These are phyloP conservation scores for Glomus cerebriforme DNA, from an alignment of 192 early-diverging fungal species.

Conservation along the genomic window DNA sequence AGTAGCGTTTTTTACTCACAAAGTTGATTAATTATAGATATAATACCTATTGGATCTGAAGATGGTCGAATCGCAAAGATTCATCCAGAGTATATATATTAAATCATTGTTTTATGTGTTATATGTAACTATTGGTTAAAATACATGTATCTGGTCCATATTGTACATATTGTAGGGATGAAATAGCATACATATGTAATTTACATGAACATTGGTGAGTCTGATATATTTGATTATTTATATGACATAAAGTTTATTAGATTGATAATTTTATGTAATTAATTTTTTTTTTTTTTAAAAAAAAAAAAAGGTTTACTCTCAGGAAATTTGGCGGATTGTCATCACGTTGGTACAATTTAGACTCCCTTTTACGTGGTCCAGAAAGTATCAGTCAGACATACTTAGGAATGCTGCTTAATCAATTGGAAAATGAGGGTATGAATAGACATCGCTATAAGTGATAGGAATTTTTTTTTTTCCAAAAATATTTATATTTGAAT, in stretches of 20 bases:
- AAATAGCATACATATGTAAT: constrained; percentile 75
- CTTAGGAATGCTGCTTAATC: constrained; percentile 55
- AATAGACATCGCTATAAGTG: not conserved
- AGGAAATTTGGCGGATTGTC: constrained; percentile 64
- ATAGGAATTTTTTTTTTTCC: not conserved
- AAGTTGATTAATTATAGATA: constrained; percentile 37
- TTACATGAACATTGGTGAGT: constrained; percentile 58
- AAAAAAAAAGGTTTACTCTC: constrained; percentile 59
- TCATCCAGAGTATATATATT: constrained; percentile 56
- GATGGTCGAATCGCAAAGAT: constrained; percentile 44
- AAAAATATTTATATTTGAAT: not conserved
- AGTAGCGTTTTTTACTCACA: not conserved
- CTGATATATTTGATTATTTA: not conserved
- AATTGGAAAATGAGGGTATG: constrained; percentile 48
- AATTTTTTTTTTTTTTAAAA: not conserved
- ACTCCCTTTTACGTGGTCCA: constrained; percentile 55
- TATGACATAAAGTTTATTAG: constrained; percentile 33
- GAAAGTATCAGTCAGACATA: constrained; percentile 70
- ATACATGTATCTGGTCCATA: not conserved
- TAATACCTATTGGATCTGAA: constrained; percentile 57
- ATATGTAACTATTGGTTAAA: not conserved
- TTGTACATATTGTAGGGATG: constrained; percentile 37
- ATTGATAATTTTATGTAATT: not conserved
- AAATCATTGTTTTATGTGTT: not conserved
- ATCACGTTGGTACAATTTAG: constrained; percentile 78